Percentiles rank a stretch among this genome's conserved stretches.
Conservation (phyloP, 768 basidiomycete genomes). For the Boletellus sp. region DNA sequence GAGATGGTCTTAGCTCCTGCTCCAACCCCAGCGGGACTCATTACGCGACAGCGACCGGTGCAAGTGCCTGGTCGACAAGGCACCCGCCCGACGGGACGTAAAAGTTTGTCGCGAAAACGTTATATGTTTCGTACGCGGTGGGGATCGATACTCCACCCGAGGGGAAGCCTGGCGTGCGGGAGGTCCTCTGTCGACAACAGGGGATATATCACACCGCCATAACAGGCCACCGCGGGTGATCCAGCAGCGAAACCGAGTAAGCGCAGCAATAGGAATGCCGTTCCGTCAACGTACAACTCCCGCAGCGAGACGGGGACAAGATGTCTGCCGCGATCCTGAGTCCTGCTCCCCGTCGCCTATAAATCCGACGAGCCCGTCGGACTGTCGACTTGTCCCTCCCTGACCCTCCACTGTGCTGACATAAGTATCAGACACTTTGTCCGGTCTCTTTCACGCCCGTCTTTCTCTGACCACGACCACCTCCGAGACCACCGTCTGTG, state of each 20-base stretch:
- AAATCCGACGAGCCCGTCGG: background rate
- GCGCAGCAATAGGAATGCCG: background rate
- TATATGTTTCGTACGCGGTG: constrained; percentile 3
- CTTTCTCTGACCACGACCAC: constrained; percentile 3
- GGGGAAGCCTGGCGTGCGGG: background rate
- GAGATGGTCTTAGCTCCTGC: background rate
- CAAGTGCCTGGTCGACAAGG: background rate
- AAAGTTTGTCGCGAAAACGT: background rate
- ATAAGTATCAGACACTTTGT: constrained; percentile 9
- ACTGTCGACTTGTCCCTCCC: background rate
- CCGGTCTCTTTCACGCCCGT: background rate
- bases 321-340: constrained; percentile 6
- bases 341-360: constrained; percentile 1
- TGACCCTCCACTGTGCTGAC: constrained; percentile 10
- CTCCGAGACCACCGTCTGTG: constrained; percentile 1
- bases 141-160: constrained; percentile 5
- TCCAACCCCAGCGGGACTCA: too few relatives aligned
- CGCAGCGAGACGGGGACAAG: constrained; percentile 14
- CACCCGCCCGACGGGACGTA: background rate
- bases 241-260: too few relatives aligned
- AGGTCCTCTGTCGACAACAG: background rate
- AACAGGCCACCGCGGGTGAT: background rate
- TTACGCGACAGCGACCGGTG: too few relatives aligned
- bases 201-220: background rate
- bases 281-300: constrained; percentile 6